Evolutionary conservation across 140 eudicot genomes (phyloP), one percentile per base, ranked within the genome.

Genomic region (Oenanthe javanica): DNA sequence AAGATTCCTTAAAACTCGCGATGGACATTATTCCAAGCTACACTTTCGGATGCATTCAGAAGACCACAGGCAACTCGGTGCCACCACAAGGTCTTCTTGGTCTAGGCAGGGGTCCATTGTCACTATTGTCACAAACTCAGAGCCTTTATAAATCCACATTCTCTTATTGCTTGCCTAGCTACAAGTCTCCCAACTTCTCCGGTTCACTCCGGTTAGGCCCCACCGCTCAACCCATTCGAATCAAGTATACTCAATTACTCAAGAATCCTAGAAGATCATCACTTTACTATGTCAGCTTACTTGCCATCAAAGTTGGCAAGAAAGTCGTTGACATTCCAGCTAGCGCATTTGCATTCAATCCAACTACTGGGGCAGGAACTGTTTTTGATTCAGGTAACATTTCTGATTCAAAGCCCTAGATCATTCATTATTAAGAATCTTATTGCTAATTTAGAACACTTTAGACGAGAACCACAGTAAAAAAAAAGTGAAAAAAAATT

Each of bases 81-180:
- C 77, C 77, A n/a, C 77, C 77, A n/a, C 77, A 72, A 47, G 77
- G 77, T 8, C 55, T 72, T 45, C 77, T 72, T 9, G 77, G 77
- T 9, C 77, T 72, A 9, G 77, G 77, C 54, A 46, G 77, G 15
- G 77, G 77, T 4, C 77, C 77, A 72, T 72, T 72, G 77, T 72
- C 77, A 72, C 77, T 72, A 45, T 10, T 72, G 31, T 72, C 77
- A 43, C 77, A 72, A 72, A 72, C 77, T 21, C 77, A 72, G 49
- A 72, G 77, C 52, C 77, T 72, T 10, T 72, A 72, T 12, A 42
- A 45, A 72, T 72, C 77, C 36, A 72, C 77, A 45, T 72, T 72
- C 77, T 72, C 77, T 18, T 72, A 72, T 45, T 72, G 77, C 36
- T 11, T 72, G 77, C 77, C 77, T 45, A 72, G 77, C 51, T 72